Base-by-base conservation (phyloP, 2,329 filamentous ascomycete genomes). In the Escovopsis sp. region DNA sequence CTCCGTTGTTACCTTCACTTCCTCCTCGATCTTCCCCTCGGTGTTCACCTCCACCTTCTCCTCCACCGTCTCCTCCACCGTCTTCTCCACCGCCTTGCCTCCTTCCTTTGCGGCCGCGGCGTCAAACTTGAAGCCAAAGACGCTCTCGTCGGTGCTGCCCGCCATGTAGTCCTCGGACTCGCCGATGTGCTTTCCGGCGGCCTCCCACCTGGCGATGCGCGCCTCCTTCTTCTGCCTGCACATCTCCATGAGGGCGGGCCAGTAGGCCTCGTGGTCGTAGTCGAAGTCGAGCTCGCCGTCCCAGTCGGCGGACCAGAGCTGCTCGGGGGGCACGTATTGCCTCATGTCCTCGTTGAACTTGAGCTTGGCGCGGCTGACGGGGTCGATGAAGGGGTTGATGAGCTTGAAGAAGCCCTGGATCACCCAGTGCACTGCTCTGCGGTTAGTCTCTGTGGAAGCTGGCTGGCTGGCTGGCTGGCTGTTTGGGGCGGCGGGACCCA, bases 331-430 rank as follows among this genome's bases (percentile, higher is more conserved):
- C 18, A 98, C 82, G 59, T 87, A 86, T 51, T 83, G 69, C 51
- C 72, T 73, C 68, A 94, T 80, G 57, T 93, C 83, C 61, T 94
- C 87, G 68, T 96, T 95, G 72, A 94, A 95, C 67, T 91, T 93
- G 67, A 98, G 80, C 70, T 98, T 98, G 56, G 91, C 80, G 45
- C 84, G 79, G 9, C 91, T 98, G 54, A 88, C 68, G 7, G 91
- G 91, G 62, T 98, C 91, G 64, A 98, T 94, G 64, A 98, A 95
- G 34, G 89, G 87, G 4, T 79, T 87, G 64, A 98, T 88, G 54
- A 95, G 68, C 64, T 94, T 95, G 73, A 96, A 94, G 72, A 98
- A 98, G 40, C 84, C 84, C 61, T 77, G 81, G 47, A 96, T 85
- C 49, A 94, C 74, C 78, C 85, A 95, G 1, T 89, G 89, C 39